Base-by-base conservation (phyloP, 2,329 filamentous ascomycete species). In the Aspergillus udagawae region DNA sequence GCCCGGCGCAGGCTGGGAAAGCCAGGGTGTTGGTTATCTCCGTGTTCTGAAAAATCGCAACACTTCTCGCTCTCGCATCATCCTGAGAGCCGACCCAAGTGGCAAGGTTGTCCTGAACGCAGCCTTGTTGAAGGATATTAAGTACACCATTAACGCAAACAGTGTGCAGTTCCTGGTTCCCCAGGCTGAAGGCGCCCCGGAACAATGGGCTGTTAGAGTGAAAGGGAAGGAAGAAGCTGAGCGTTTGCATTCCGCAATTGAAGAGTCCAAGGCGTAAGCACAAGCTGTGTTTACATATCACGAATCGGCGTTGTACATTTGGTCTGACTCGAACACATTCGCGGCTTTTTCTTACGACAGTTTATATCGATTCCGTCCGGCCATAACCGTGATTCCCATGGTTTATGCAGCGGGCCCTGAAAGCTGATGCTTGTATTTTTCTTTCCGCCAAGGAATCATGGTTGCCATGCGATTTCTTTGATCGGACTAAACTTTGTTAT, bases 51-150 rank as follows among this genome's bases (percentile, higher is more conserved):
- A 88, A 73, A 83, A 93, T 76, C 89, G 90, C 70, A 80, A 81
- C 17, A 90, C 86, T 0, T 84, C 83, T 21, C 80, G 82, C 28
- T 82, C 86, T 3, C 85, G 91, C 44, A 77, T 94, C 49, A 75
- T 95, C 21, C 76, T 92, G 60, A 85, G 91, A 51, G 84, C 85
- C n/a, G 88, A 92, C 62, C 89, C 90, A 0, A 83, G 86, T 60
- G 91, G 91, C 17, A 83, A 88, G 42, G 79, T 93, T 49, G 82
- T 88, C 3, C 77, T 95, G 66, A 95, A 95, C 75, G 84, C 87
- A 64, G 73, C 79, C 21, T 73, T 92, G 51, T 73, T 90, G 35
- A 77, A 84, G 1, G 77, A 81, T n/a, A 74, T 86, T 53, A 78
- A 79, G 4, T 92, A 92, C 76, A 83, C 83, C 66, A 76, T 80